Conservation (phyloP, 2,329 filamentous ascomycete species). For the Epicoccum nigrum region DNA sequence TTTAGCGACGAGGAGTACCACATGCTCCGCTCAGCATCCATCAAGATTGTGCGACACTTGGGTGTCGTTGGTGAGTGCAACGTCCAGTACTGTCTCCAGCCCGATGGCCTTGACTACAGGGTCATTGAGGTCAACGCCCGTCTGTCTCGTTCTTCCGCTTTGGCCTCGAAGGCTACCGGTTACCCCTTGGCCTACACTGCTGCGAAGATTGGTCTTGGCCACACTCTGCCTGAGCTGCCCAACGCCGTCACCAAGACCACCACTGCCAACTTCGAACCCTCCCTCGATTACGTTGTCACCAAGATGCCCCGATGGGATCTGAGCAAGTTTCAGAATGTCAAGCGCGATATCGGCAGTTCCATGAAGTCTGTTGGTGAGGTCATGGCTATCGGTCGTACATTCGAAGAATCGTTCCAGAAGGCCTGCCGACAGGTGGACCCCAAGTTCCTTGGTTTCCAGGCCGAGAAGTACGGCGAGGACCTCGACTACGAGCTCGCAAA, state of each 20-base stretch:
- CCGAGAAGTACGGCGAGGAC: constrained; percentile 84
- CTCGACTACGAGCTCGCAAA: constrained; percentile 89
- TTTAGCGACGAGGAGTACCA: constrained; percentile 98
- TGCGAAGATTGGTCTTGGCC: constrained; percentile 95
- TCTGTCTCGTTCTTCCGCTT: constrained; percentile 93
- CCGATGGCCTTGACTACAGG: constrained; percentile 95
- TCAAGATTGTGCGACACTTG: constrained; percentile 97
- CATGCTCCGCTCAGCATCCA: constrained; percentile 96
- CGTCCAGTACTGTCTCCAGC: constrained; percentile 95
- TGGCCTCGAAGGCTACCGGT: constrained; percentile 97
- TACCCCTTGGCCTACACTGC: constrained; percentile 97
- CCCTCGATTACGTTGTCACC: constrained; percentile 95
- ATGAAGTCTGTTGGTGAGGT: constrained; percentile 99
- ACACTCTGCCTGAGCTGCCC: constrained; percentile 92
- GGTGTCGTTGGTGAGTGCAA: constrained; percentile 99
- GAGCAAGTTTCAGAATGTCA: constrained; percentile 98
- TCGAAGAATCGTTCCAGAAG: constrained; percentile 99
- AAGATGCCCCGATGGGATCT: constrained; percentile 99
- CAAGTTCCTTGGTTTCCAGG: constrained; percentile 89
- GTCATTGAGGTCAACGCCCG: constrained; percentile 99
- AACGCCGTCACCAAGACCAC: constrained; percentile 99
- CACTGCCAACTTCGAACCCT: constrained; percentile 98
- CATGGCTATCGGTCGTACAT: constrained; percentile 98
- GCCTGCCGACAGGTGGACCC: constrained; percentile 97
- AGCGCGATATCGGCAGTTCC: constrained; percentile 93